These are phyloP conservation scores for Wickerhamiella bombiphila DNA, from an alignment of 805 yeast genomes.

Conservation along the genomic window DNA sequence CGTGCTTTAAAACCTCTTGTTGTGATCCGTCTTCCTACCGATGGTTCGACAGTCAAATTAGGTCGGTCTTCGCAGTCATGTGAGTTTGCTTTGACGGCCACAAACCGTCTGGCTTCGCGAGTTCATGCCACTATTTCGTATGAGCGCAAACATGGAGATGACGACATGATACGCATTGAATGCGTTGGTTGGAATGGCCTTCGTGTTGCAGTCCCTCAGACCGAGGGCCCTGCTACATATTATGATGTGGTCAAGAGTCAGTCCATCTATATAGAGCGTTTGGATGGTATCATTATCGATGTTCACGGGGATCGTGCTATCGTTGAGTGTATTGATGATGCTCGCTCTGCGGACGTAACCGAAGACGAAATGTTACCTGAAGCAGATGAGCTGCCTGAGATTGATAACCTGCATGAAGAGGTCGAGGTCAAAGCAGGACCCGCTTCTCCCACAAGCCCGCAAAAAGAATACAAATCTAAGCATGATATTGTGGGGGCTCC, in stretches of 20 bases:
- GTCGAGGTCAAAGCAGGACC: too few species aligned
- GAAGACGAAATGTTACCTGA: conserved; percentile 21
- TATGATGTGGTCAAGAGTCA: conserved; percentile 49
- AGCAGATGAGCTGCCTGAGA: conserved; percentile 1
- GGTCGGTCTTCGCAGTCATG: conserved; percentile 60
- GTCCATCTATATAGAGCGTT: conserved; percentile 46
- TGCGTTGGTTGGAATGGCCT: conserved; percentile 81
- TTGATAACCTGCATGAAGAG: not conserved
- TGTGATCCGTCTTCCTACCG: conserved; percentile 10
- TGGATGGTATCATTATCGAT: conserved; percentile 49
- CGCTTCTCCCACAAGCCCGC: not conserved
- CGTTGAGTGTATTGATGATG: conserved; percentile 34
- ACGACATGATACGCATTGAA: conserved; percentile 34
- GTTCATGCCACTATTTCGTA: conserved; percentile 44
- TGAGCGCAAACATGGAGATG: conserved; percentile 17
- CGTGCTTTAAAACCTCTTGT: conserved; percentile 9
- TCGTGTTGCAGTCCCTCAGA: conserved; percentile 44
- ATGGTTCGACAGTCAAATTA: conserved; percentile 27
- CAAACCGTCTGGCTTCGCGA: conserved; percentile 47
- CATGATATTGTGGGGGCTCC: too few species aligned
- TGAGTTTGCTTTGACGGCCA: conserved; percentile 34
- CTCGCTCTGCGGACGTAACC: conserved; percentile 32
- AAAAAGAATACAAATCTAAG: not conserved
- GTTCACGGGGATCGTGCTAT: conserved; percentile 50
- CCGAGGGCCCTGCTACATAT: conserved; percentile 3